Conservation (phyloP, 768 basidiomycete genomes). For the Pleurotus ostreatus region DNA sequence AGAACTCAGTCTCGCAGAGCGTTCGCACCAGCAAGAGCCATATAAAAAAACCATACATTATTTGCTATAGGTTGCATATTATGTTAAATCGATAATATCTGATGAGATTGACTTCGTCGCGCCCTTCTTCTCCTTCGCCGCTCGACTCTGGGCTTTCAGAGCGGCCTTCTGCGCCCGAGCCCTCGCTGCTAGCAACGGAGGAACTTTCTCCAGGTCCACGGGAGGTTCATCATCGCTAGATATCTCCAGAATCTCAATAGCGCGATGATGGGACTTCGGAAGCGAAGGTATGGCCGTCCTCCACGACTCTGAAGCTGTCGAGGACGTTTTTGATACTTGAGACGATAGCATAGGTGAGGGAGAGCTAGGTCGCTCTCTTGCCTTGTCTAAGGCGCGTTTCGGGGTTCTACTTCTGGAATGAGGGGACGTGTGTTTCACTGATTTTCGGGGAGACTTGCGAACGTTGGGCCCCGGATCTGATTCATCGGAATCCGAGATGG, state of each 20-base stretch:
- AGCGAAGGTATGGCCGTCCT: neutral
- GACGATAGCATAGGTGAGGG: slow-evolving; percentile 2
- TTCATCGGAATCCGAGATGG: slow-evolving; percentile 16
- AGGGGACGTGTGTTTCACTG: slow-evolving; percentile 14
- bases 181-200: slow-evolving; percentile 6
- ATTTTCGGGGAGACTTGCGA: slow-evolving; percentile 18
- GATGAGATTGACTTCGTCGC: neutral
- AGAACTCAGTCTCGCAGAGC: no score
- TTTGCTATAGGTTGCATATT: neutral
- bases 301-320: neutral
- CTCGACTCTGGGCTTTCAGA: neutral
- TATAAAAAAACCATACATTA: no score
- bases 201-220: neutral
- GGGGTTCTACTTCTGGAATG: neutral
- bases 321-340: neutral
- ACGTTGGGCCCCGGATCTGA: slow-evolving; percentile 9
- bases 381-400: neutral
- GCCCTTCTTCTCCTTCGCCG: neutral
- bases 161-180: neutral
- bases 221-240: slow-evolving; percentile 33
- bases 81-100: slow-evolving; percentile 11
- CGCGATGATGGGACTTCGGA: neutral
- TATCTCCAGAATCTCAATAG: slow-evolving; percentile 27
- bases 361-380: neutral
- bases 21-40: no score